phyloP scores from a whole-genome alignment of 768 basidiomycete genomes.

The Tylopilus plumbeoviolaceoides region DNA sequence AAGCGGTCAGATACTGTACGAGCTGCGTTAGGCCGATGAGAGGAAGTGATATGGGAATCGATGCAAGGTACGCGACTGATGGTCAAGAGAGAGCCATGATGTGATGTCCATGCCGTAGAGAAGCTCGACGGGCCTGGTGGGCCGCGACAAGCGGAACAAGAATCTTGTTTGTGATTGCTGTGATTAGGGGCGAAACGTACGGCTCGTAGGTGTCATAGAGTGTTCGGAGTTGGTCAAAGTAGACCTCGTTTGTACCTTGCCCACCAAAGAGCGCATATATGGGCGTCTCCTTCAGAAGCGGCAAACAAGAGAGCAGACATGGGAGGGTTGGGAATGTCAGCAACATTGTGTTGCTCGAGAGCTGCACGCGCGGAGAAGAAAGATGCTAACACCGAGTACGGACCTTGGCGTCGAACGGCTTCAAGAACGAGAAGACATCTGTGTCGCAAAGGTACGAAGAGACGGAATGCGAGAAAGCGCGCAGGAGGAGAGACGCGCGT shows the following conservation, averaged over 20 bases:
- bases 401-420: conserved; percentile 67
- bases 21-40: conserved; percentile 97
- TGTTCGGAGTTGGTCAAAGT: conserved; percentile 91
- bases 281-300: conserved; percentile 53
- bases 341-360: too few species aligned
- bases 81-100: conserved; percentile 87
- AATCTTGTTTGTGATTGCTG: conserved; percentile 58
- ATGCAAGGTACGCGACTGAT: conserved; percentile 77
- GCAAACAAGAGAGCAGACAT: conserved; percentile 67
- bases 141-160: conserved; percentile 68
- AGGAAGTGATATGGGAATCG: too few species aligned
- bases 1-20: conserved; percentile 82
- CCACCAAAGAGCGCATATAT: conserved; percentile 96
- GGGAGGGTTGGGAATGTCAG: too few species aligned
- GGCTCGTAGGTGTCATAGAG: conserved; percentile 91
- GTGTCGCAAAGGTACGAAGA: conserved; percentile 62
- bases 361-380: conserved; percentile 86
- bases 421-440: conserved; percentile 81
- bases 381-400: conserved; percentile 73
- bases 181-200: too few species aligned
- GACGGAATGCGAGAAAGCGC: too few species aligned
- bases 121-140: conserved; percentile 51
- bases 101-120: conserved; percentile 80
- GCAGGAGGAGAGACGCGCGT: too few species aligned
- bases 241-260: too few species aligned